Evolutionary conservation across 108 stramenopile species (phyloP).

Genomic region (Skeletonema potamos): DNA sequence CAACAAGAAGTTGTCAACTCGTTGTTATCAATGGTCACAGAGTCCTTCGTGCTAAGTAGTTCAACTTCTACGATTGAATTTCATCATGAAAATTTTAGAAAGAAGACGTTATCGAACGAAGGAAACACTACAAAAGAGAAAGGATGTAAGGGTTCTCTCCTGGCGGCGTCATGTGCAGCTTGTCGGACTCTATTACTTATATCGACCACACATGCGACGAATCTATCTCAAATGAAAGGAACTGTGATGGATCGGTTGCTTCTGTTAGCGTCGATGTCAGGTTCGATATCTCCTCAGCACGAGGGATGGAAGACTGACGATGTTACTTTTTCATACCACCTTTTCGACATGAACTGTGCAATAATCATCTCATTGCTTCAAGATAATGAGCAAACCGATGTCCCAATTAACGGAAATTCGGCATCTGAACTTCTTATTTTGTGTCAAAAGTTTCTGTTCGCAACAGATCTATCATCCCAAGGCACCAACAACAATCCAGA

Average conservation of each 20-base stretch:
- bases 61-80: background rate
- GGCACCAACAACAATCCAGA: constrained; percentile 7
- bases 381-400: background rate
- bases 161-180: constrained; percentile 28
- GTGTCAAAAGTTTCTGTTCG: constrained; percentile 43
- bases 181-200: constrained; percentile 38
- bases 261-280: constrained; percentile 30
- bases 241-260: constrained; percentile 32
- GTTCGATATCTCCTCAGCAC: background rate
- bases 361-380: constrained; percentile 31
- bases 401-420: background rate
- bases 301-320: background rate
- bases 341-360: constrained; percentile 44
- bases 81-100: background rate
- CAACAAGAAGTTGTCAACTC: constrained; percentile 35
- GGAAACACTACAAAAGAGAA: background rate
- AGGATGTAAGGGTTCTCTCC: background rate
- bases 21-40: constrained; percentile 35
- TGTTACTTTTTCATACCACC: constrained; percentile 8
- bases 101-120: background rate
- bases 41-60: constrained; percentile 24
- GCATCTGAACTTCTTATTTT: constrained; percentile 38
- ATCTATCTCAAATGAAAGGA: constrained; percentile 18
- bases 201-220: constrained; percentile 8
- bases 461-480: constrained; percentile 3